Evolutionary conservation across 352 stramenopile genomes (phyloP), one percentile per base, ranked within the genome.

Genomic region (Phytophthora constricta): DNA sequence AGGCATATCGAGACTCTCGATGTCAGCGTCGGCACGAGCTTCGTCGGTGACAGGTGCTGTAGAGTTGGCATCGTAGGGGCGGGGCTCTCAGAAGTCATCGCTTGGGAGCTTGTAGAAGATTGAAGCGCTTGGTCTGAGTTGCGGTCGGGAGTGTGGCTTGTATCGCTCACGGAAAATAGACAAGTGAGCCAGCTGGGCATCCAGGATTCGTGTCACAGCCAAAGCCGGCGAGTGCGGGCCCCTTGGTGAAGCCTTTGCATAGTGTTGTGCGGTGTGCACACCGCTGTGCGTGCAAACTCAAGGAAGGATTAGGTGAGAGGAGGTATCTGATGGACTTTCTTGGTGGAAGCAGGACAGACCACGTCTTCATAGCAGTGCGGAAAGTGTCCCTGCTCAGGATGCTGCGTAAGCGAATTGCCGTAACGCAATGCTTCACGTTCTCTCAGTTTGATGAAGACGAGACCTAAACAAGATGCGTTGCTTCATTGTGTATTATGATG

Each of bases 31-130:
- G 71, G 71, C n/a, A 58, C 37, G 31, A 76, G 16, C 17, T n/a
- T 31, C 17, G 65, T 47, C n/a, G 68, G 72, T 20, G 52, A 62
- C 16, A 79, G 55, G 19, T 60, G 58, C n/a, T 62, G 61, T 14
- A 75, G 51, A 28, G 43, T 52, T 39, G 20, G 46, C 53, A 28
- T 42, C n/a, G 41, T 52, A n/a, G 26, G 31, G 10, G 39, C 27
- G 2, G 39, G 58, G 45, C 11, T 34, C 9, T 17, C 45, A 9
- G 45, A 20, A 19, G 19, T 19, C 45, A 51, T 51, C 13, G 43
- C 43, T 50, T 47, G 39, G 39, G 39, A 47, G 16, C 14, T 16
- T 42, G 14, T 10, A 16, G 11, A 19, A 16, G 34, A 16, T 16
- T 42, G 34, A 42, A 42, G 34, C 4, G 34, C 9, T 42, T 42